Percentiles rank a stretch among this genome's conserved stretches.
phyloP scores from a whole-genome alignment of 306 rosid species.

The Benincasa hispida region DNA sequence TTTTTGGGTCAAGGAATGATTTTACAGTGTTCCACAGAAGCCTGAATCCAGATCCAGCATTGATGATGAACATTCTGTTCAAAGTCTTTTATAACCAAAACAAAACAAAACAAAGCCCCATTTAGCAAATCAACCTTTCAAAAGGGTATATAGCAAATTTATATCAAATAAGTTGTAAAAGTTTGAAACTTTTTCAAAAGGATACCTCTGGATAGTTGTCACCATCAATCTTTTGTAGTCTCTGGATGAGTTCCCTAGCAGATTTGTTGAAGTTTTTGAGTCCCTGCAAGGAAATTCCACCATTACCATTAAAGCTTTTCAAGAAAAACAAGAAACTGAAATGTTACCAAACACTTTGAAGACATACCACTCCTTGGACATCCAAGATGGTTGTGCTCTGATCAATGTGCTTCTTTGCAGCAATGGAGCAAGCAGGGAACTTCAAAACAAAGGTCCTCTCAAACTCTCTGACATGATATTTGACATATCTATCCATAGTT shows the following conservation, averaged over 20 bases:
- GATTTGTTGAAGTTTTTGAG: constrained; percentile 68
- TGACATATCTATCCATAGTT: constrained; percentile 75
- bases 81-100: constrained; percentile 28
- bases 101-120: neutral
- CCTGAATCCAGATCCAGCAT: constrained; percentile 96
- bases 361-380: constrained; percentile 84
- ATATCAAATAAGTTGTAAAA: neutral
- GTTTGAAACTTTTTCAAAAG: neutral
- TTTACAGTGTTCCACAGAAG: constrained; percentile 82
- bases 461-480: constrained; percentile 72
- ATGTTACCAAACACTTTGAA: neutral
- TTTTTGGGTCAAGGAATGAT: constrained; percentile 88
- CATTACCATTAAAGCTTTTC: neutral
- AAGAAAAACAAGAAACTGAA: neutral
- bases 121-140: neutral
- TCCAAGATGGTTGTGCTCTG: constrained; percentile 94
- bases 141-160: neutral
- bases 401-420: constrained; percentile 81
- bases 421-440: constrained; percentile 79
- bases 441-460: constrained; percentile 69
- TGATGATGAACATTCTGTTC: constrained; percentile 92
- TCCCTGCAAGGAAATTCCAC: constrained; percentile 30
- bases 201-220: constrained; percentile 92
- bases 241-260: constrained; percentile 75
- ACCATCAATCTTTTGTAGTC: constrained; percentile 89